Evolutionary conservation across 441 rosid species (phyloP), one percentile per base, ranked within the genome.

Genomic region (Populus trichocarpa): DNA sequence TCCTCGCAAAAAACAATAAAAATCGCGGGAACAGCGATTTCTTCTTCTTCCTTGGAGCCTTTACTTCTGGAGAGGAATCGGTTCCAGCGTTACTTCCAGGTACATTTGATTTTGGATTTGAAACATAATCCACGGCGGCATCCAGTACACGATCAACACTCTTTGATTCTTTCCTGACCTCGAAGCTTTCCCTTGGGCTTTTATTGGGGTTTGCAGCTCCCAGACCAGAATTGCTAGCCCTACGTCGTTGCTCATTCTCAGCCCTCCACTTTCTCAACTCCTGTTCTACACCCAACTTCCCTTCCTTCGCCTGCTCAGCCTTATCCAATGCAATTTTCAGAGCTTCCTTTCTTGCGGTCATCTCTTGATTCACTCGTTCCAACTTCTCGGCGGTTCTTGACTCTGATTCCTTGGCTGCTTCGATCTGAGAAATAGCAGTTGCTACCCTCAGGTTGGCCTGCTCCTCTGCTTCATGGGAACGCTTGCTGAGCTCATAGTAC

Each of bases 181-280:
- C 92, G 20, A 80, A 77, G 84, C 86, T 86, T 80, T 53, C 65
- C 42, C 84, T 82, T 18, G 74, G 88, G 84, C 75, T 84, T 74
- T 72, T 86, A 46, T 28, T 73, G 67, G 74, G 67, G 67, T 77
- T 82, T 36, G 75, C 61, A 9, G 38, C 83, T 78, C 84, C 92
- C 79, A 84, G 88, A 78, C 66, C 86, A 66, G 86, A 71, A 46
- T 90, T 88, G 59, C 86, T 76, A 42, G 86, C 88, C 84, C 88
- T 90, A 72, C 98, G 86, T 70, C 83, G 86, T 81, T 87, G 94
- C 87, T 91, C 96, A 12, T 92, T 90, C 77, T 93, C 98, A 6
- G 92, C 89, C 79, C 99, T 89, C 98, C 98, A 93, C 73, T 83
- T 90, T 82, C 99, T 87, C 81, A 93, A 75, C 86, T 95, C 97